Conservation (phyloP, 1,284 basidiomycete species). For the Pyrrhoderma noxium region DNA sequence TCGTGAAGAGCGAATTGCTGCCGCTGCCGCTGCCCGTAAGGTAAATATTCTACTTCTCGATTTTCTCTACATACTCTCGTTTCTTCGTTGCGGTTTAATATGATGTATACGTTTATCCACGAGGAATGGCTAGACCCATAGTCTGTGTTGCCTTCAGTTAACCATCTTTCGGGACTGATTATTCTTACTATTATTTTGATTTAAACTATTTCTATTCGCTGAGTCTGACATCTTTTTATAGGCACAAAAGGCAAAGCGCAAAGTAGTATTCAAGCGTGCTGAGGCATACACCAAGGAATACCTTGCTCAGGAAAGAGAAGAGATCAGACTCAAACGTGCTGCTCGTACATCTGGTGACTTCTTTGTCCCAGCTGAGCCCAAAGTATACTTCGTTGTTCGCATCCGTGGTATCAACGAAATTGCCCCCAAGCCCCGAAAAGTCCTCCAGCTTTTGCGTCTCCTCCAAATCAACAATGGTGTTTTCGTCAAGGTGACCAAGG, state of each 20-base stretch:
- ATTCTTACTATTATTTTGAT: constrained; percentile 12
- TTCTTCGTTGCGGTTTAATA: constrained; percentile 27
- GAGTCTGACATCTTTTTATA: constrained; percentile 30
- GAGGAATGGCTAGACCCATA: constrained; percentile 61
- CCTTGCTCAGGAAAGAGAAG: constrained; percentile 87
- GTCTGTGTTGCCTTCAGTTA: constrained; percentile 77
- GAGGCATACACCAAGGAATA: constrained; percentile 99
- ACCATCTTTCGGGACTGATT: constrained; percentile 98
- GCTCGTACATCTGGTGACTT: constrained; percentile 93
- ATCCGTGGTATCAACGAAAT: constrained; percentile 99
- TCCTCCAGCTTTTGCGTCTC: constrained; percentile 95
- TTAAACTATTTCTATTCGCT: constrained; percentile 7
- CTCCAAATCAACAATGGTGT: constrained; percentile 99
- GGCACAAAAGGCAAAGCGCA: constrained; percentile 88
- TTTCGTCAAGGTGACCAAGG: constrained; percentile 95
- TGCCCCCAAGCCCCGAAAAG: constrained; percentile 98
- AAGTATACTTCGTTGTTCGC: constrained; percentile 97
- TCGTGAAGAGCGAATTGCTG: constrained; percentile 89
- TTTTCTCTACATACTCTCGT: constrained; percentile 15
- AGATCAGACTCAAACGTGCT: constrained; percentile 91
- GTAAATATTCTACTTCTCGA: constrained; percentile 41
- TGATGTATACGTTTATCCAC: constrained; percentile 79
- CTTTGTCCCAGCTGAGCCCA: constrained; percentile 94
- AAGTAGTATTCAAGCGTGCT: constrained; percentile 99
- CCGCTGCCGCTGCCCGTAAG: constrained; percentile 86